phyloP scores from a whole-genome alignment of 495 filamentous ascomycete species.

The Neurospora sp. region DNA sequence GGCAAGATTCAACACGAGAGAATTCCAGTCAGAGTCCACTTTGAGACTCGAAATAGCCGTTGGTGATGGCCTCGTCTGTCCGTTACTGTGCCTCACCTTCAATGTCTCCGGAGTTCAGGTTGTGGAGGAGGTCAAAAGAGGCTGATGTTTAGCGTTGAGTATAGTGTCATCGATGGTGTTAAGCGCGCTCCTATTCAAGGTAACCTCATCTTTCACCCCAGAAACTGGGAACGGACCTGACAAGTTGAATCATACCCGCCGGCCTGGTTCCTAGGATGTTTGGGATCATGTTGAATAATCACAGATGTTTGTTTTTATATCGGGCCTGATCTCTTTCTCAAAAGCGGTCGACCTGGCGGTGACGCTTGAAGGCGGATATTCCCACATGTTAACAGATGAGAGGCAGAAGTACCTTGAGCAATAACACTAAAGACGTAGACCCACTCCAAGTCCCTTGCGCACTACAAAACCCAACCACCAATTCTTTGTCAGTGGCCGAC shows the following conservation, averaged over 20 bases:
- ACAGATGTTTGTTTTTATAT: neutral
- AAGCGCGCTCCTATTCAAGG: neutral
- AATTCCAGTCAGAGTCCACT: too few species aligned
- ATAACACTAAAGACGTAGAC: neutral
- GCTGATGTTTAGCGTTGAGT: neutral
- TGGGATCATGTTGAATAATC: neutral
- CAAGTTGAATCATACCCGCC: neutral
- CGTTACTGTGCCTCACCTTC: neutral
- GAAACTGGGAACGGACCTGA: neutral
- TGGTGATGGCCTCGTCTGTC: neutral
- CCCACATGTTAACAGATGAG: neutral
- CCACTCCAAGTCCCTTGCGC: neutral
- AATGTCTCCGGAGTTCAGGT: neutral
- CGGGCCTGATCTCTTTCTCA: neutral
- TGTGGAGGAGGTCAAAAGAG: neutral
- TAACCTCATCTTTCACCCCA: neutral
- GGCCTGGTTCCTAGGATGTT: neutral
- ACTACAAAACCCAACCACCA: conserved; percentile 10
- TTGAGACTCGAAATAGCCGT: neutral
- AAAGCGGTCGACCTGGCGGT: neutral
- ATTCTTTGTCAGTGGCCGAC: conserved; percentile 11
- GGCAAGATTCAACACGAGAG: too few species aligned
- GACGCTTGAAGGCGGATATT: neutral
- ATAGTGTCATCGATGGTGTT: neutral
- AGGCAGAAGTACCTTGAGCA: neutral